These are phyloP conservation scores for Blastosporella zonata DNA, from an alignment of 1,284 basidiomycete genomes.

Conservation along the genomic window DNA sequence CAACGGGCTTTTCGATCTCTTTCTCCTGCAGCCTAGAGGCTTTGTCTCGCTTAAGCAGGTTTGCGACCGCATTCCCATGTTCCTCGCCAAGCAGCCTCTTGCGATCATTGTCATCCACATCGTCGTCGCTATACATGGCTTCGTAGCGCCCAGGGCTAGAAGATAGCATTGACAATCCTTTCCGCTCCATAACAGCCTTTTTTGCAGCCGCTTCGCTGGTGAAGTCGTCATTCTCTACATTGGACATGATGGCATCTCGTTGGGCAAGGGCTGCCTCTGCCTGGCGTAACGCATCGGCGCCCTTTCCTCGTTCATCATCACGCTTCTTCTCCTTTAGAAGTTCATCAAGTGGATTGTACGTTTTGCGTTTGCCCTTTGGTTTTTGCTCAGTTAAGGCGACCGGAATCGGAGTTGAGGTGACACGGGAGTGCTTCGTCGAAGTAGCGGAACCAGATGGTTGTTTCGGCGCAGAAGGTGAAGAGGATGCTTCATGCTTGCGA, in stretches of 20 bases:
- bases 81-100: constrained; percentile 41
- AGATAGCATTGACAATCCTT: constrained; percentile 19
- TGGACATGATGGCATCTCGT: constrained; percentile 37
- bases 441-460: neutral
- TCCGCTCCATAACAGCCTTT: constrained; percentile 30
- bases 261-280: constrained; percentile 40
- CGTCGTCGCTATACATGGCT: constrained; percentile 25
- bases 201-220: constrained; percentile 38
- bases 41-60: constrained; percentile 36
- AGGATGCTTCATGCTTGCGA: constrained; percentile 10
- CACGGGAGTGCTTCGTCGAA: constrained; percentile 1
- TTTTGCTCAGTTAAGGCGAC: constrained; percentile 2
- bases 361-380: constrained; percentile 12
- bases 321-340: constrained; percentile 51
- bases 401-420: constrained; percentile 6
- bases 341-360: constrained; percentile 47
- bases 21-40: constrained; percentile 24
- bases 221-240: constrained; percentile 30
- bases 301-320: constrained; percentile 43
- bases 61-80: constrained; percentile 36
- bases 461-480: constrained; percentile 9
- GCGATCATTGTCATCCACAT: constrained; percentile 35
- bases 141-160: constrained; percentile 21
- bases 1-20: constrained; percentile 32
- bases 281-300: constrained; percentile 37